Conservation (phyloP, 495 filamentous ascomycete species). For the Darksidea phi region DNA sequence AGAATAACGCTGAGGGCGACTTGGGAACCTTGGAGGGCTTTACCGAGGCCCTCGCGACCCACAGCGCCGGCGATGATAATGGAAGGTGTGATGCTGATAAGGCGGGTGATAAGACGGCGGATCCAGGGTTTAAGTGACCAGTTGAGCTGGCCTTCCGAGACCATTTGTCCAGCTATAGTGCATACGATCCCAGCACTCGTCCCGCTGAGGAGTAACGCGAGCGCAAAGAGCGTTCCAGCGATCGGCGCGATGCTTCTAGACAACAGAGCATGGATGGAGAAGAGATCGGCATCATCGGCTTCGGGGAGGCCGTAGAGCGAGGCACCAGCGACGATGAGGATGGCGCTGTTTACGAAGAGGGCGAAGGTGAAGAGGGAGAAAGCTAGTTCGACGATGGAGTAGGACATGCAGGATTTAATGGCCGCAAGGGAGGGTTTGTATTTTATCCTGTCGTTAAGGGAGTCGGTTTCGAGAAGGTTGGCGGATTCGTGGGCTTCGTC, state of each 20-base stretch:
- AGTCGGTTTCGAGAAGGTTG: constrained; percentile 18
- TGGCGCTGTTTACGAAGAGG: constrained; percentile 86
- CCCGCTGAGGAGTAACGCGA: constrained; percentile 75
- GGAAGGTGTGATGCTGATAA: constrained; percentile 74
- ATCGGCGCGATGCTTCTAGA: constrained; percentile 66
- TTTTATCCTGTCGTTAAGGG: constrained; percentile 36
- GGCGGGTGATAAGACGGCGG: constrained; percentile 66
- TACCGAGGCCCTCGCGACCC: constrained; percentile 66
- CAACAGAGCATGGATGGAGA: constrained; percentile 78
- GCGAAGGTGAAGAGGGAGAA: constrained; percentile 87
- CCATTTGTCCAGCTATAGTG: constrained; percentile 82
- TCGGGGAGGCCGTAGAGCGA: constrained; percentile 61
- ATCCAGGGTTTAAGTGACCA: constrained; percentile 72
- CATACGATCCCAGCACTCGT: constrained; percentile 76
- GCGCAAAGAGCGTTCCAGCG: constrained; percentile 71
- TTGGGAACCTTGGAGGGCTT: constrained; percentile 74
- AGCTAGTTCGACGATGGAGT: constrained; percentile 68
- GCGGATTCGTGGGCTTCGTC: constrained; percentile 48
- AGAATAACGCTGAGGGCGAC: constrained; percentile 78
- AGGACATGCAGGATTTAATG: constrained; percentile 74
- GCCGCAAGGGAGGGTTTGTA: constrained; percentile 78
- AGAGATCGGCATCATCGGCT: constrained; percentile 69
- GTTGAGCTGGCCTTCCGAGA: constrained; percentile 73
- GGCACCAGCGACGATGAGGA: constrained; percentile 84
- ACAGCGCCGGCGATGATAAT: constrained; percentile 81